Conservation (phyloP, 2,329 filamentous ascomycete species). For the Xylaria sp. region DNA sequence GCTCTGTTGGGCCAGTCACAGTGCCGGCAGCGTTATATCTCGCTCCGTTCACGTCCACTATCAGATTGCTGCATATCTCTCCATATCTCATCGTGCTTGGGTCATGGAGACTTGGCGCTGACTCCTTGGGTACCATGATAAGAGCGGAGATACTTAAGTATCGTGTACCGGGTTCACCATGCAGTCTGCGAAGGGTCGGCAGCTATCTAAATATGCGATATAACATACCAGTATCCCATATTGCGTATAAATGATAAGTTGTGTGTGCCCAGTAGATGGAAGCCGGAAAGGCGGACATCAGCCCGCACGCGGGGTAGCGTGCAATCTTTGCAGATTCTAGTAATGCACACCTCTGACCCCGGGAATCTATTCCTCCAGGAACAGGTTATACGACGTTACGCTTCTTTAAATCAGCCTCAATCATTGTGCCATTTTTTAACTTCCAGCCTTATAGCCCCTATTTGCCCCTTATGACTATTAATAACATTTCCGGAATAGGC, state of each 20-base stretch:
- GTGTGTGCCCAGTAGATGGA: background rate
- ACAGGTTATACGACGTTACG: background rate
- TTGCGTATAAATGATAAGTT: background rate
- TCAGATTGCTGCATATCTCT: background rate
- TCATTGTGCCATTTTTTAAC: background rate
- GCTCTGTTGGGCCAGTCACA: background rate
- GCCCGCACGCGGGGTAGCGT: background rate
- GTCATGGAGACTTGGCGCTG: background rate
- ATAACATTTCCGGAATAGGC: background rate
- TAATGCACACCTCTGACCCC: background rate
- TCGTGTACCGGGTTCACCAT: background rate
- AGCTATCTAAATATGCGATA: background rate
- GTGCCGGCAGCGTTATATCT: background rate
- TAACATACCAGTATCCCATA: background rate
- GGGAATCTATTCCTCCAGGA: background rate
- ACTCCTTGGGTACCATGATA: background rate
- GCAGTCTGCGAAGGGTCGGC: background rate
- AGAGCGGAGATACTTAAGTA: background rate
- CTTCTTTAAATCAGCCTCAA: conserved; percentile 8
- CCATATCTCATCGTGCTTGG: background rate
- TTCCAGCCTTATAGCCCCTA: background rate
- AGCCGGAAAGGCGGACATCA: background rate
- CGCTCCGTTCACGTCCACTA: background rate
- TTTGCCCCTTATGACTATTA: background rate
- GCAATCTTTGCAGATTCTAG: background rate